A percentile compares a stretch with the other conserved stretches of the same genome.
Evolutionary conservation across 306 rosid genomes (phyloP).

Genomic region (Datisca glomerata): DNA sequence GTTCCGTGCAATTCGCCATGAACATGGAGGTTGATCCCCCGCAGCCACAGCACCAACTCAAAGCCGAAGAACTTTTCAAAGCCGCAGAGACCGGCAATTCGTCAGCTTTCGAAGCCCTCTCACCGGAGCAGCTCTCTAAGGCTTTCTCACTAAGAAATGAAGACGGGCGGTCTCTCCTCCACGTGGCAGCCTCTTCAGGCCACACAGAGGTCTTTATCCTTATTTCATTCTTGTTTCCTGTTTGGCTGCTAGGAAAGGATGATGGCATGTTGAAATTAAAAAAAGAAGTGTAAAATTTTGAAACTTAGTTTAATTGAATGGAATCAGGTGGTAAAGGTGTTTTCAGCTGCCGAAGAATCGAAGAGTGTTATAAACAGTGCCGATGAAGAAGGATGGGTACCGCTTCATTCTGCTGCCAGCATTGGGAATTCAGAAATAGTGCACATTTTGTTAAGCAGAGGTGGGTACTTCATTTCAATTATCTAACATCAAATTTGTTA

Average conservation of each 20-base stretch:
- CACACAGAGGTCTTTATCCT: slow-evolving; percentile 44
- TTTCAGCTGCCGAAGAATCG: slow-evolving; percentile 38
- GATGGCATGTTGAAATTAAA: background rate
- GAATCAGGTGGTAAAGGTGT: slow-evolving; percentile 46
- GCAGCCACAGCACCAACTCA: slow-evolving; percentile 12
- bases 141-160: slow-evolving; percentile 57
- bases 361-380: slow-evolving; percentile 35
- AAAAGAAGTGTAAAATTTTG: no score
- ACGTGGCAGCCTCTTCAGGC: slow-evolving; percentile 60
- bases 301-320: background rate
- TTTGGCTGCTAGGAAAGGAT: background rate
- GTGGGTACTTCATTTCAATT: no score
- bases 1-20: no score
- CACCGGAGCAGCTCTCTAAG: slow-evolving; percentile 34
- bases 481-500: no score
- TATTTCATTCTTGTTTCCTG: background rate
- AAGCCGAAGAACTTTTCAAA: slow-evolving; percentile 49
- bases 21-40: slow-evolving; percentile 49
- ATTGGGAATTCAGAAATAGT: slow-evolving; percentile 50
- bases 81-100: slow-evolving; percentile 66
- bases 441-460: slow-evolving; percentile 44
- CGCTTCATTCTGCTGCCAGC: slow-evolving; percentile 90
- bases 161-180: slow-evolving; percentile 76
- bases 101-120: slow-evolving; percentile 31
- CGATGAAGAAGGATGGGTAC: slow-evolving; percentile 96